Percentiles rank a stretch among this genome's conserved stretches.
Conservation (phyloP, 2,329 filamentous ascomycete genomes). For the Pseudogymnoascus pannorum region DNA sequence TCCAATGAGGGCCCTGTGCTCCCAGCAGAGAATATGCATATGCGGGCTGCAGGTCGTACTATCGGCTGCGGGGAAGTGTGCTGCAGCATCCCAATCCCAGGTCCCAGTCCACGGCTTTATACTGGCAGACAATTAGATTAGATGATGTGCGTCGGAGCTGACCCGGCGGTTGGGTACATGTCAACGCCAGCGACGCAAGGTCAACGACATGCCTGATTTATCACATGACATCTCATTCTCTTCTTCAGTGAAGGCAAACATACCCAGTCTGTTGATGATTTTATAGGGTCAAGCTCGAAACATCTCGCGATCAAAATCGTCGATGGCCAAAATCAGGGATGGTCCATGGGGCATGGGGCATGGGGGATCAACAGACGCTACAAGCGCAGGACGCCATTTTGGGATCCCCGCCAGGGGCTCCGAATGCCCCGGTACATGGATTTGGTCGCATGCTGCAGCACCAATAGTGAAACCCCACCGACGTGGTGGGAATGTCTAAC, state of each 20-base stretch:
- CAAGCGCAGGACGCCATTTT: slow-evolving; percentile 6
- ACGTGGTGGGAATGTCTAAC: not conserved
- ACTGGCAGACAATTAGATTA: not conserved
- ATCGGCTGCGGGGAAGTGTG: not conserved
- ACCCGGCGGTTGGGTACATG: not conserved
- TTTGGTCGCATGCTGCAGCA: not conserved
- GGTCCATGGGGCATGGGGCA: not conserved
- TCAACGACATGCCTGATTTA: not conserved
- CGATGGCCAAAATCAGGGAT: slow-evolving; percentile 1
- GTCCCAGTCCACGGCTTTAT: not conserved
- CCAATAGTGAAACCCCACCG: slow-evolving; percentile 1
- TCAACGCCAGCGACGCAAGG: not conserved
- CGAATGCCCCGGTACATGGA: not conserved
- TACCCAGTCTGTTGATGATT: not conserved
- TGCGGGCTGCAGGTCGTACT: not conserved
- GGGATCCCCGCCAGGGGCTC: not conserved
- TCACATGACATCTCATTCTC: not conserved
- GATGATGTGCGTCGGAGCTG: not conserved
- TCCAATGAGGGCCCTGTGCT: not conserved
- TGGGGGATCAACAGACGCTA: slow-evolving; percentile 1
- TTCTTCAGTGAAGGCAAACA: not conserved
- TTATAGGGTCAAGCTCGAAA: not conserved
- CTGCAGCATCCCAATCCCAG: not conserved
- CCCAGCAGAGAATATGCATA: not conserved
- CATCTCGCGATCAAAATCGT: not conserved